Evolutionary conservation across 176 grass and related monocot genomes (phyloP).

Genomic region (Oryza brachyantha): DNA sequence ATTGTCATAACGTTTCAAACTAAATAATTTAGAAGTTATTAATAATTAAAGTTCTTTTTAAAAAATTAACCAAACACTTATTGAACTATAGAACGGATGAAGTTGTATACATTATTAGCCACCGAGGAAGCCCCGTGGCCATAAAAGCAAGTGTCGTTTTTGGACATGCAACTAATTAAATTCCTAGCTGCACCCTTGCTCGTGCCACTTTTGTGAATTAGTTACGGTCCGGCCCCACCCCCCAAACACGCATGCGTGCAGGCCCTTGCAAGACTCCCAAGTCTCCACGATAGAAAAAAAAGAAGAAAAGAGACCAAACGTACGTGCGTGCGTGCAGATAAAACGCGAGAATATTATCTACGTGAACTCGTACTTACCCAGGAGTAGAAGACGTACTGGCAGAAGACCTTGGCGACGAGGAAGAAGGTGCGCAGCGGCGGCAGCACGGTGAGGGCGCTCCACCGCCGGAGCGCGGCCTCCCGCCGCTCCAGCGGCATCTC

Average conservation of each 20-base stretch:
- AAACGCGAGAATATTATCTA: not conserved
- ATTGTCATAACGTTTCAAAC: too few relatives aligned
- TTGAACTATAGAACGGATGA: too few relatives aligned
- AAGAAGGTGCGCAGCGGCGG: conserved; percentile 70
- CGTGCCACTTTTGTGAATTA: not conserved
- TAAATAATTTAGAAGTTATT: too few relatives aligned
- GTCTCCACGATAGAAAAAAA: too few relatives aligned
- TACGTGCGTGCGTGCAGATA: not conserved
- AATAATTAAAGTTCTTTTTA: too few relatives aligned
- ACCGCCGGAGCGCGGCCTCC: conserved; percentile 51
- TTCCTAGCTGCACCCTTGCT: not conserved
- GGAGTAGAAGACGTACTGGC: conserved; percentile 76
- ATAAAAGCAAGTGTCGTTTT: too few relatives aligned
- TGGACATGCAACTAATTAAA: too few relatives aligned
- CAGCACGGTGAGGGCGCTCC: conserved; percentile 58
- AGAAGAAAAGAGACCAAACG: too few relatives aligned
- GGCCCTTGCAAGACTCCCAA: not conserved
- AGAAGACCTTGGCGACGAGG: conserved; percentile 57
- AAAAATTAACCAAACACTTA: too few relatives aligned
- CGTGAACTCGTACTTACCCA: conserved; percentile 36
- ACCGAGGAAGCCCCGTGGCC: too few relatives aligned
- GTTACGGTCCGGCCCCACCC: not conserved
- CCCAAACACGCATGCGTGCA: not conserved
- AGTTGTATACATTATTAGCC: too few relatives aligned
- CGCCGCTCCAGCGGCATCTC: conserved; percentile 50